Evolutionary conservation across 2,329 filamentous ascomycete genomes (phyloP).

Genomic region (Colletotrichum scovillei): DNA sequence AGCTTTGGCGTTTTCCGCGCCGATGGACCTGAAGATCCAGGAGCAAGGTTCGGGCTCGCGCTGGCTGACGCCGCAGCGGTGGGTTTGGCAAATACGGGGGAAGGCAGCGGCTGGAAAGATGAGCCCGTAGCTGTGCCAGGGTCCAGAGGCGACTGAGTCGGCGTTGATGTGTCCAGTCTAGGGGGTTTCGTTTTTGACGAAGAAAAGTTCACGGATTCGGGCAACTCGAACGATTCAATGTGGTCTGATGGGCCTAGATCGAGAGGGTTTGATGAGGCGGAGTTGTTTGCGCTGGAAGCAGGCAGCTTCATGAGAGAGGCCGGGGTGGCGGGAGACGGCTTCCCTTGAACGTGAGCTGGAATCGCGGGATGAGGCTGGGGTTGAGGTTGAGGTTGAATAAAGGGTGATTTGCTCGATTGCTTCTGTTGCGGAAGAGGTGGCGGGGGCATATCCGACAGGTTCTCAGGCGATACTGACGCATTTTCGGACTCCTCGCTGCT

Average conservation of each 20-base stretch:
- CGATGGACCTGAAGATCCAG: constrained; percentile 59
- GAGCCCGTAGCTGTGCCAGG: constrained; percentile 61
- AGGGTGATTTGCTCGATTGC: constrained; percentile 75
- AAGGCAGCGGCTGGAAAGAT: constrained; percentile 59
- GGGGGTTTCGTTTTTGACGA: constrained; percentile 56
- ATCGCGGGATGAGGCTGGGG: constrained; percentile 39
- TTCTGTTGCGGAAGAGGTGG: constrained; percentile 74
- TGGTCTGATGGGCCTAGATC: constrained; percentile 58
- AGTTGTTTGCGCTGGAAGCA: constrained; percentile 60
- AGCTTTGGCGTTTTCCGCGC: constrained; percentile 66
- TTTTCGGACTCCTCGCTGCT: constrained; percentile 71
- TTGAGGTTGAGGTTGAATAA: constrained; percentile 66
- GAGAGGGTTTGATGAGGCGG: constrained; percentile 49
- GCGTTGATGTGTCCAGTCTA: constrained; percentile 63
- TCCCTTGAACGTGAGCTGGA: constrained; percentile 47
- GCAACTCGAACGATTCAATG: constrained; percentile 73
- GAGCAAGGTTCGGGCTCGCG: constrained; percentile 73
- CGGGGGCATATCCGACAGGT: constrained; percentile 73
- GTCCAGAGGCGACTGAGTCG: constrained; percentile 54
- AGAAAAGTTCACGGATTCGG: constrained; percentile 72
- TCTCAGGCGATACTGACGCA: constrained; percentile 73
- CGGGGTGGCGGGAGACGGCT: constrained; percentile 79
- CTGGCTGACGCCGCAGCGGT: constrained; percentile 63
- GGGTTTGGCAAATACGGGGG: constrained; percentile 57
- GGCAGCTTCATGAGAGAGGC: constrained; percentile 87